Evolutionary conservation across 148 eudicot species (phyloP), one percentile per base, ranked within the genome.

Genomic region (Vaccinium darrowii): DNA sequence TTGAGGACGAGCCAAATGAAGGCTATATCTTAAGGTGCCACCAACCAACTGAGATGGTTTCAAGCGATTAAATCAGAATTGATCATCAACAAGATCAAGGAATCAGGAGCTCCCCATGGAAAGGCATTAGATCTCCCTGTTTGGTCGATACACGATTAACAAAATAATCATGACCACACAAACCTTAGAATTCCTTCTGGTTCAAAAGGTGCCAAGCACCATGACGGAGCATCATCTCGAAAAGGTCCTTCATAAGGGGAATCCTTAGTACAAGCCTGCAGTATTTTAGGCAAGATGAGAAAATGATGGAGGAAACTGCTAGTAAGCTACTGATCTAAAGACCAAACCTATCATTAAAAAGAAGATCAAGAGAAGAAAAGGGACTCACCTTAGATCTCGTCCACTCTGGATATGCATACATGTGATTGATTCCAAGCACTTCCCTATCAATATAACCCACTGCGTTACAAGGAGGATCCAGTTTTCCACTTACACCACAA

Each of bases 201-300:
- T 84, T 95, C 98, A 89, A 94, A 95, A 84, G 94, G 96, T 58
- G 98, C 98, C 89, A 89, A 90, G 75, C 98, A 95, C 98, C 98
- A 95, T 39, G 93, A 82, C 36, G 98, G 98, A 80, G 98, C 98
- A 89, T 93, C 92, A 81, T 86, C 78, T 47, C 88, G 79, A 19
- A 96, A 89, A 83, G 97, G 93, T 77, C 99, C 99, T 87, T 92
- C 93, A 75, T 86, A 89, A 56, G 98, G 98, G 69, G 99, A 93
- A 47, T 82, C 87, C 78, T 85, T 86, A 25, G 98, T 93, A 90
- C 99, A 96, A 85, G 91, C 94, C 98, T 96, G 91, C 88, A 92
- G 74, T 47, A 80, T 79, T 80, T 83, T 65, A 52, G 53, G 74
- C n/a, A 81, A 81, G 57, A 21, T 56, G 10, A 60, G 33, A 79